Evolutionary conservation across 1,284 basidiomycete species (phyloP), one percentile per base, ranked within the genome.

Genomic region (Cutaneotrichosporon arboriforme): DNA sequence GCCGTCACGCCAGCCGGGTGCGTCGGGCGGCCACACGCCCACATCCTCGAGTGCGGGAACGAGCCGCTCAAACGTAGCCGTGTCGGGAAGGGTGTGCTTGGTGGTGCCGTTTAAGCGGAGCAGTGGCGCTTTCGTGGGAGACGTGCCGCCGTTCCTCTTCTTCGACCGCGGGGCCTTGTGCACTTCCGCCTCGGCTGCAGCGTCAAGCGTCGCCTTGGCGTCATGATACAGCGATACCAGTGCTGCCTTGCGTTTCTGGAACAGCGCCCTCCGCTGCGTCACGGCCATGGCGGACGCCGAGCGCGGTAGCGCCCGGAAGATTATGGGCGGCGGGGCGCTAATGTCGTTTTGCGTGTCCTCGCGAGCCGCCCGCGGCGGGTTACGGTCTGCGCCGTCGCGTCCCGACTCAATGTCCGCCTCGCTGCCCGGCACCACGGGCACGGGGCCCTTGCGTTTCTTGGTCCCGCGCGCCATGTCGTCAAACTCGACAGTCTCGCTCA

Each of bases 371-470:
- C 55, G 55, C 2, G 55, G 55, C 14, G 55, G 55, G 55, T 57
- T 57, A 23, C 55, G 55, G 51, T 57, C 55, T 4, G 51, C 51
- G 13, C 55, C 55, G 41, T 57, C 55, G 36, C 55, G 55, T 13
- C 55, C 55, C 5, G 48, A 44, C n/a, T 57, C 55, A 44, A 39
- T 35, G 40, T 57, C 55, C 33, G 47, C 55, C 5, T 50, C 55
- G 3, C 51, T 53, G 17, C 55, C 55, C 8, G 55, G 55, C 0
- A 52, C 40, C 35, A 52, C 39, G 10, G 55, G 55, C 33, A 64
- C 62, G 13, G 67, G 67, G 1, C 67, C 65, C 44, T 69, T 69
- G 39, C 67, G 65, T 55, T 69, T 69, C 63, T 69, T 69, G 31
- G 65, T 65, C 18, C 65, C 65, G 8, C 61, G 58, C 15, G 62